These are phyloP conservation scores for Dianthus caryophyllus DNA, from an alignment of 148 eudicot species.

Conservation along the genomic window DNA sequence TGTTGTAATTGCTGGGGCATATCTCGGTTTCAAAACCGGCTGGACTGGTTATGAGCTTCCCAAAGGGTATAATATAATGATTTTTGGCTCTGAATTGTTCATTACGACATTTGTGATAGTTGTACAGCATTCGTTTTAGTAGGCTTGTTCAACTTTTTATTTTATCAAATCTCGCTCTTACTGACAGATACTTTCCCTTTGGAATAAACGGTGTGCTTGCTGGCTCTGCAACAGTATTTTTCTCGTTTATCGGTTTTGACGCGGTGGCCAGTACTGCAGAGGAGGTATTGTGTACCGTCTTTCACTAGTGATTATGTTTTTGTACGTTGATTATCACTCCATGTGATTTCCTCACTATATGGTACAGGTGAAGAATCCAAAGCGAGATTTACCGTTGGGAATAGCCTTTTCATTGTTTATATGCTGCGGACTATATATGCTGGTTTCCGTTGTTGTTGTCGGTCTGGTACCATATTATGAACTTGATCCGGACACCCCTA, in stretches of 20 bases:
- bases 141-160: background rate
- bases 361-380: constrained; percentile 98
- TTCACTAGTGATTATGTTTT: background rate
- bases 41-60: constrained; percentile 89
- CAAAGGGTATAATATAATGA: constrained; percentile 47
- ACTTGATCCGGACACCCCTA: constrained; percentile 96
- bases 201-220: constrained; percentile 96
- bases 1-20: constrained; percentile 74
- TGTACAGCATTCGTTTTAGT: background rate
- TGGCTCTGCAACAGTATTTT: constrained; percentile 94
- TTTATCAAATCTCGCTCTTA: background rate
- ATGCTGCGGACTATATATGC: constrained; percentile 86
- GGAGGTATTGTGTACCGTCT: constrained; percentile 47
- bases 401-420: constrained; percentile 73
- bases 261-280: constrained; percentile 97
- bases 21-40: constrained; percentile 79
- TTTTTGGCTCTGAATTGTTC: constrained; percentile 1
- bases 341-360: constrained; percentile 10
- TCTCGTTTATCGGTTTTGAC: constrained; percentile 93
- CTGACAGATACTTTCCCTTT: constrained; percentile 64
- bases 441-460: constrained; percentile 87
- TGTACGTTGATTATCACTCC: background rate
- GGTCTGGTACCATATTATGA: constrained; percentile 88
- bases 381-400: constrained; percentile 86
- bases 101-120: background rate